Conservation (phyloP, 345 rosid genomes). For the Viola odorata region DNA sequence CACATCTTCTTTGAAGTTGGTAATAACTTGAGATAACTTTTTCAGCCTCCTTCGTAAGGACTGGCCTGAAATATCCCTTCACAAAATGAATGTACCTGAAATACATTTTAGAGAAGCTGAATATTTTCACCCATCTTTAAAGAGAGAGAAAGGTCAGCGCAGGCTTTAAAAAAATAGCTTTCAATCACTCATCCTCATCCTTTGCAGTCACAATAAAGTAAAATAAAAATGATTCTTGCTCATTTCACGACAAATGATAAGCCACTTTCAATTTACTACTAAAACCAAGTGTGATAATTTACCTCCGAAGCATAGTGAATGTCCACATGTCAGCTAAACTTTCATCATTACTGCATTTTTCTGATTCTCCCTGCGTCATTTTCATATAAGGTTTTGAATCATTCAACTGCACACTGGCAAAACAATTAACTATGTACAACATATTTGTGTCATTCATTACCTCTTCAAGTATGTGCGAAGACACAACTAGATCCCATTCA, state of each 20-base stretch:
- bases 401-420: constrained; percentile 4
- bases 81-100: constrained; percentile 79
- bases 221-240: background rate
- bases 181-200: no score
- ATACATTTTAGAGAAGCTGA: constrained; percentile 10
- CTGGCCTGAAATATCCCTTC: constrained; percentile 69
- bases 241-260: background rate
- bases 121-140: background rate
- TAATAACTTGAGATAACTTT: constrained; percentile 80
- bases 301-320: constrained; percentile 76
- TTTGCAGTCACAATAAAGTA: no score
- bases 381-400: constrained; percentile 12
- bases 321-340: constrained; percentile 61
- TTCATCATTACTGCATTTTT: constrained; percentile 35
- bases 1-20: constrained; percentile 95
- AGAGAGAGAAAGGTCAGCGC: background rate
- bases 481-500: constrained; percentile 96
- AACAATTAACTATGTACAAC: constrained; percentile 1
- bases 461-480: constrained; percentile 93
- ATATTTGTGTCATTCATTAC: constrained; percentile 26
- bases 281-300: constrained; percentile 6
- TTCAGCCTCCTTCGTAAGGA: constrained; percentile 84
- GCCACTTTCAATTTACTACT: constrained; percentile 2
- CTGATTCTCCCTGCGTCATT: constrained; percentile 43
- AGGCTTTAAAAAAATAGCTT: background rate